Conservation (phyloP, 495 filamentous ascomycete genomes). For the Aspergillus heteromorphus region DNA sequence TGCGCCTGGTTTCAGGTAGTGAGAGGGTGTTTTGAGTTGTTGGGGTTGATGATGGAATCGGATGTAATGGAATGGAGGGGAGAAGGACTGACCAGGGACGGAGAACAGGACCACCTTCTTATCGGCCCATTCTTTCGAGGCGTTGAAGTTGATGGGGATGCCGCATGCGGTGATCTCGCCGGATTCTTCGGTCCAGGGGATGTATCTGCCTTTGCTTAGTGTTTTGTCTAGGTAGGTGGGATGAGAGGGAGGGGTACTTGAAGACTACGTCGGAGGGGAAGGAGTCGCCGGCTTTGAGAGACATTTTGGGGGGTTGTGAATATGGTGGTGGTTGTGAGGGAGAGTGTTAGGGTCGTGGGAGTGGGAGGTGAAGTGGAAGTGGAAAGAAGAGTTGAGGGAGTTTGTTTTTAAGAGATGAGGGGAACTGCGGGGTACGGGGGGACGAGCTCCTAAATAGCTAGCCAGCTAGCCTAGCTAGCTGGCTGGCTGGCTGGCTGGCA, state of each 20-base stretch:
- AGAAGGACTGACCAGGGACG: conserved; percentile 63
- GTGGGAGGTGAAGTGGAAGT: not conserved
- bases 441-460: not conserved
- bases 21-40: not conserved
- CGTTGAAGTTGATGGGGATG: conserved; percentile 69
- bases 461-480: not conserved
- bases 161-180: conserved; percentile 67
- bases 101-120: conserved; percentile 90
- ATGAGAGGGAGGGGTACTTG: conserved; percentile 37
- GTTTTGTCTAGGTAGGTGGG: not conserved
- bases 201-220: conserved; percentile 49
- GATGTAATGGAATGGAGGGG: not conserved
- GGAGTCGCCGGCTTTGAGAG: conserved; percentile 65
- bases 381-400: not conserved
- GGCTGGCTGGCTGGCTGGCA: too few species aligned
- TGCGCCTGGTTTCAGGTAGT: conserved; percentile 48
- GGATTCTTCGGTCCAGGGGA: conserved; percentile 63
- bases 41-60: not conserved
- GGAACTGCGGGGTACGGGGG: not conserved
- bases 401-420: too few species aligned
- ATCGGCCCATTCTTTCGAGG: conserved; percentile 74
- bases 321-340: conserved; percentile 1
- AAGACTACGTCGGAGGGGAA: conserved; percentile 79
- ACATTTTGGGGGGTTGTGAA: too few species aligned
- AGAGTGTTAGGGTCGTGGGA: not conserved